Evolutionary conservation across 208 protist species (phyloP).

Genomic region (Trypanosoma vivax): DNA sequence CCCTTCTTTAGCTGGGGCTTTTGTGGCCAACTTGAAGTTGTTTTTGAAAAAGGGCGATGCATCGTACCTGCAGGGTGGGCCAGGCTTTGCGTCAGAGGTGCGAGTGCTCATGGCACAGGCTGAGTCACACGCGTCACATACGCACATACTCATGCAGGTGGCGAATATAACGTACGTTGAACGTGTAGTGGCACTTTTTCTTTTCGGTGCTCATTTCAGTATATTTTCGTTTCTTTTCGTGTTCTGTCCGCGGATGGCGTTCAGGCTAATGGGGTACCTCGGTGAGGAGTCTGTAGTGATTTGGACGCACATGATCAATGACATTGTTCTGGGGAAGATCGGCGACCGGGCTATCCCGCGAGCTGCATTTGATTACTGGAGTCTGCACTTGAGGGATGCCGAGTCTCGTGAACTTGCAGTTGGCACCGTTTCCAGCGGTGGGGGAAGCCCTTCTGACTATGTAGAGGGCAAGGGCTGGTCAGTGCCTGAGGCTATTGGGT

Average conservation of each 20-base stretch:
- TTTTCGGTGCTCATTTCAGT: conserved; percentile 39
- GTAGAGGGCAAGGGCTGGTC: conserved; percentile 15
- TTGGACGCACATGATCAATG: conserved; percentile 85
- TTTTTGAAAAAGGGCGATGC: conserved; percentile 16
- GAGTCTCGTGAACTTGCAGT: no score
- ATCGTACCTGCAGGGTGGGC: neutral
- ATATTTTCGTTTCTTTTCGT: conserved; percentile 51
- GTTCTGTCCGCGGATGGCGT: conserved; percentile 59
- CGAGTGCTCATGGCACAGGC: conserved; percentile 51
- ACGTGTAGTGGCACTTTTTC: conserved; percentile 37
- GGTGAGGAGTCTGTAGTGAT: conserved; percentile 75
- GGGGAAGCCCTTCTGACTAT: no score
- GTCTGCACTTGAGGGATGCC: no score
- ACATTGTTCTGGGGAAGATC: conserved; percentile 71
- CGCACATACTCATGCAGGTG: conserved; percentile 52
- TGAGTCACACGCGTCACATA: conserved; percentile 60
- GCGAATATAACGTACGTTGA: conserved; percentile 50
- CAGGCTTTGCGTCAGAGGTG: conserved; percentile 14
- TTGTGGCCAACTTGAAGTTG: conserved; percentile 46
- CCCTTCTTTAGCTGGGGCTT: conserved; percentile 36
- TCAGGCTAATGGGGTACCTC: conserved; percentile 68
- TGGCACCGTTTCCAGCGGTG: no score
- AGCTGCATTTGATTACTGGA: conserved; percentile 59
- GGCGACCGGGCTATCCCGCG: conserved; percentile 33
- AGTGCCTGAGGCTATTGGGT: neutral